phyloP scores from a whole-genome alignment of 176 grass and related monocot genomes.

The Metroxylon sagu region DNA sequence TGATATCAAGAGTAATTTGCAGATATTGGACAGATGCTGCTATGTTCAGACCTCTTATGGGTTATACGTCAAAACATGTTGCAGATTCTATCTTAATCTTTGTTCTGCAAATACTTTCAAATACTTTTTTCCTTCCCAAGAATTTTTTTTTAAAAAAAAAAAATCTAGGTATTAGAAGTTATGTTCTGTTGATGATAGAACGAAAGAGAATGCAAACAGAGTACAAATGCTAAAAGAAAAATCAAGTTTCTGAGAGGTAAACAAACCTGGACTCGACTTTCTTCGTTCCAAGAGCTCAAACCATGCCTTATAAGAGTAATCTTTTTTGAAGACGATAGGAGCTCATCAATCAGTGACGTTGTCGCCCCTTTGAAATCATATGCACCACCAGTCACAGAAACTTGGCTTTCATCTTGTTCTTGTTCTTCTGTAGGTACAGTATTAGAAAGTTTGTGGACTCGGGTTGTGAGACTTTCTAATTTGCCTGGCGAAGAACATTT shows the following conservation, averaged over 20 bases:
- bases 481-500: conserved; percentile 10
- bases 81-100: too few species aligned
- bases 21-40: too few species aligned
- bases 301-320: conserved; percentile 78
- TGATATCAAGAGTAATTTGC: too few species aligned
- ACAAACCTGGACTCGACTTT: conserved; percentile 49
- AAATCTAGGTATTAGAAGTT: too few species aligned
- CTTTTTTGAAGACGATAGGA: conserved; percentile 46
- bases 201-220: too few species aligned
- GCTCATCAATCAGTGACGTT: conserved; percentile 38
- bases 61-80: too few species aligned
- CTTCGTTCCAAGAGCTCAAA: conserved; percentile 58
- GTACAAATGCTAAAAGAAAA: too few species aligned
- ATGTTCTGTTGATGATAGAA: too few species aligned
- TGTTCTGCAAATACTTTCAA: too few species aligned
- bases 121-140: too few species aligned
- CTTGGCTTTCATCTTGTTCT: conserved; percentile 26
- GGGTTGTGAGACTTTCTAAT: background rate
- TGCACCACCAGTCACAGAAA: conserved; percentile 44
- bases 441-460: conserved; percentile 20
- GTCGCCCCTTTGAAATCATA: conserved; percentile 68
- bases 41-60: too few species aligned
- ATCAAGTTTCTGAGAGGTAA: background rate
- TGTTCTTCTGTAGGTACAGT: conserved; percentile 34
- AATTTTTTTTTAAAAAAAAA: too few species aligned